Evolutionary conservation across 805 yeast genomes (phyloP), one percentile per base, ranked within the genome.

Genomic region (Wickerhamiella nectarea): DNA sequence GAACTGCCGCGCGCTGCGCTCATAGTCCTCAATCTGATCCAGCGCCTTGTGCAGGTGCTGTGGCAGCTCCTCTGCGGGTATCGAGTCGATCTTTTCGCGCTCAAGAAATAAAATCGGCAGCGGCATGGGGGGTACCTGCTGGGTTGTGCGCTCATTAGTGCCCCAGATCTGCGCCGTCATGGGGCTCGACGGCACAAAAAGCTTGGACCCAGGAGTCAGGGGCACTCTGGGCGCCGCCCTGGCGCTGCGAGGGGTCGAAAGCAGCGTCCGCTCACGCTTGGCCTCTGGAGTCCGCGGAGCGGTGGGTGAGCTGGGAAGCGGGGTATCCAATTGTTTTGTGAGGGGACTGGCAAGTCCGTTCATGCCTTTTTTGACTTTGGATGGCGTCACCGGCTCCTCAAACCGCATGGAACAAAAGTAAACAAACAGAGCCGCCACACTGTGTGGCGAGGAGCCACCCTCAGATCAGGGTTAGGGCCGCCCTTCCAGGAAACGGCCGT

Each of bases 1-100:
- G 44, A 54, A 52, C 39, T 52, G 54, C 41, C 44, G 49, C 10
- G 58, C 54, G 14, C 53, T 47, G 31, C 46, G 41, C 40, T 51
- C 48, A 43, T 47, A 48, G 43, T 28, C 34, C 31, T 51, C 54
- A 34, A 52, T 44, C 36, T 51, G 50, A 24, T 53, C 52, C 9
- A 54, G 34, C 11, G 56, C 51, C 40, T 46, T 40, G 25, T 29
- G 44, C 11, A 54, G 48, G 31, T 46, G 22, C 26, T 38, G 38
- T 18, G 44, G 38, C n/a, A 48, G 36, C 28, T 42, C 41, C 10
- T 45, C 49, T 14, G 44, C 51, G 14, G 45, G 41, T 26, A 53
- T 11, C 7, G 20, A 35, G n/a, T 17, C 29, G 3, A 45, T 51
- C 34, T 51, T 48, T 25, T 50, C 56, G 9, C 33, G 14, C 2